These are phyloP conservation scores for Aspergillus wentii DNA, from an alignment of 495 filamentous ascomycete species.

Conservation along the genomic window DNA sequence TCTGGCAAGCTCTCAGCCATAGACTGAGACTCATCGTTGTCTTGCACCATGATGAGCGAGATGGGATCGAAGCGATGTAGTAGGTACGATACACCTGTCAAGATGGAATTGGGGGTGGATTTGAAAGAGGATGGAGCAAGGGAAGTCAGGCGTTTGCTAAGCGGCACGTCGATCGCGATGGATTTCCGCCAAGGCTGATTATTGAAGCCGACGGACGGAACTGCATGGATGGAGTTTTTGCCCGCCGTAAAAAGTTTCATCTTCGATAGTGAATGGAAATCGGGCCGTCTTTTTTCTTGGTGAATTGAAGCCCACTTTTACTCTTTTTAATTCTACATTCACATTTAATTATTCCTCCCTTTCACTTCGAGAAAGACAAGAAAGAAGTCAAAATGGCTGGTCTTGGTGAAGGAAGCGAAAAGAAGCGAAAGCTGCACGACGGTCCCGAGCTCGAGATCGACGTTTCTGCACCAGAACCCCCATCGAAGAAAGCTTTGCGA, in stretches of 20 bases:
- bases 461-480: conserved; percentile 78
- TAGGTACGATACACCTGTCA: neutral
- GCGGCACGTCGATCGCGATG: conserved; percentile 7
- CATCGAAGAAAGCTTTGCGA: conserved; percentile 85
- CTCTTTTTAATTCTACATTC: conserved; percentile 2
- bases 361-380: neutral
- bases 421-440: conserved; percentile 67
- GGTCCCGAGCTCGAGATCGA: conserved; percentile 79
- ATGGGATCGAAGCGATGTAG: neutral
- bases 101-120: conserved; percentile 6
- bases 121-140: conserved; percentile 7
- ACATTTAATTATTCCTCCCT: conserved; percentile 1
- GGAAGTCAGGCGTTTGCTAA: no score
- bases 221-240: conserved; percentile 27
- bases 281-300: no score
- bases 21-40: conserved; percentile 19
- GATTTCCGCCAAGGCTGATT: conserved; percentile 17
- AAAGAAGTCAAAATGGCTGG: conserved; percentile 27
- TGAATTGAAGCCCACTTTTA: no score
- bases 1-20: conserved; percentile 27
- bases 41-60: conserved; percentile 25
- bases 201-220: conserved; percentile 2
- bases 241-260: conserved; percentile 27
- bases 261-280: no score
- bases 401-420: conserved; percentile 33